Evolutionary conservation across 169 alveolate species (phyloP).

Genomic region (Condylostoma magnum): DNA sequence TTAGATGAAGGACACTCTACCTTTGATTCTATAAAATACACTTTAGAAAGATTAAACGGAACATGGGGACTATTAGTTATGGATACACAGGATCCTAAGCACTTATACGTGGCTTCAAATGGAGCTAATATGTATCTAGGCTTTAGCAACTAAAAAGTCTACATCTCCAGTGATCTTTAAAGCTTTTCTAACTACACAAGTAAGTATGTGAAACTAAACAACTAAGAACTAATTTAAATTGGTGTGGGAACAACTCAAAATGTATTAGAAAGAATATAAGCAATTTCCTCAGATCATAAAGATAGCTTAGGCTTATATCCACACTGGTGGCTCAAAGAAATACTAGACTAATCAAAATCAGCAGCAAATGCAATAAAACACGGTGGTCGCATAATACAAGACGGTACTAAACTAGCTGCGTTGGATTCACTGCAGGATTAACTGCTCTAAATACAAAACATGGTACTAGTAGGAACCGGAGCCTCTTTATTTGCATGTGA

Average conservation of each 20-base stretch:
- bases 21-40: constrained; percentile 81
- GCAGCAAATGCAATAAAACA: constrained; percentile 73
- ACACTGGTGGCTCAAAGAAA: constrained; percentile 92
- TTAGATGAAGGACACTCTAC: constrained; percentile 81
- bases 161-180: constrained; percentile 92
- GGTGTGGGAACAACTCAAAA: neutral
- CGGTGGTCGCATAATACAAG: constrained; percentile 78
- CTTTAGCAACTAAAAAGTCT: constrained; percentile 72
- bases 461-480: constrained; percentile 93
- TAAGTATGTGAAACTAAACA: constrained; percentile 85
- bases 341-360: constrained; percentile 85
- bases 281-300: neutral
- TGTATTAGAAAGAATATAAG: neutral
- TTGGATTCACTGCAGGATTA: constrained; percentile 72
- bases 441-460: constrained; percentile 65
- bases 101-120: constrained; percentile 88
- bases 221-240: constrained; percentile 83
- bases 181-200: constrained; percentile 92
- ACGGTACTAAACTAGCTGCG: constrained; percentile 83
- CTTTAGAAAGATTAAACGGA: constrained; percentile 90
- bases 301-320: constrained; percentile 64
- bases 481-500: constrained; percentile 89
- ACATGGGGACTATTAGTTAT: constrained; percentile 95
- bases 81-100: constrained; percentile 84
- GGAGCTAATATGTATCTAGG: constrained; percentile 94